Evolutionary conservation across 2,329 filamentous ascomycete species (phyloP), one percentile per base, ranked within the genome.

Genomic region (Diaporthe helianthi): DNA sequence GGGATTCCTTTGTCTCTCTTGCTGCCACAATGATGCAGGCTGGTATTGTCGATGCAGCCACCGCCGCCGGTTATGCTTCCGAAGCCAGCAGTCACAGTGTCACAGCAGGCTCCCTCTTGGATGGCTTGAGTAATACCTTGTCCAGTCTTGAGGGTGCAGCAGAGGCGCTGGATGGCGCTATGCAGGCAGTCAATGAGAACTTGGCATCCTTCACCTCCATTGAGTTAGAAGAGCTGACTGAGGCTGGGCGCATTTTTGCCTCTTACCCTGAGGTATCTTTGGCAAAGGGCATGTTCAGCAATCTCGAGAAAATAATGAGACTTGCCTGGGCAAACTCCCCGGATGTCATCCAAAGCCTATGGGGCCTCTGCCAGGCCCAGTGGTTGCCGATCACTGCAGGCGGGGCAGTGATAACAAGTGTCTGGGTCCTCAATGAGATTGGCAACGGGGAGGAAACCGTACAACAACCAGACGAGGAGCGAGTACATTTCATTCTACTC

Each of bases 121-220:
- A 29, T n/a, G 46, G 61, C 33, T 41, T 65, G 10, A 15, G 33
- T 9, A 41, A 33, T n/a, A 10, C 49, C 17, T 13, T 52, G 22
- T 29, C 24, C 13, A 26, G 31, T 15, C 31, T 65, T 4, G 61
- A 65, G n/a, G 47, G 33, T 13, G 15, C 61, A 26, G 41, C 36
- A 22, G 61, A 65, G 47, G 61, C 31, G 8, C 33, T 65, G 13
- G 61, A 65, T 52, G 61, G 46, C 17, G 61, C 61, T 29, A 65
- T 65, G 61, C 17, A 38, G 22, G 15, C 46, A 5, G 29, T 65
- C 13, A 65, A 65, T 36, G 61, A 41, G 15, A 26, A 51, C 17
- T 4, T 65, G 29, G 46, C 19, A n/a, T 53, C 47, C 33, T 65
- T 65, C 1, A 41, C 47, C 33, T 51, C 33, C 1, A 52, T 52